Evolutionary conservation across 2,329 filamentous ascomycete species (phyloP).

Genomic region (Fusarium austroafricanum): DNA sequence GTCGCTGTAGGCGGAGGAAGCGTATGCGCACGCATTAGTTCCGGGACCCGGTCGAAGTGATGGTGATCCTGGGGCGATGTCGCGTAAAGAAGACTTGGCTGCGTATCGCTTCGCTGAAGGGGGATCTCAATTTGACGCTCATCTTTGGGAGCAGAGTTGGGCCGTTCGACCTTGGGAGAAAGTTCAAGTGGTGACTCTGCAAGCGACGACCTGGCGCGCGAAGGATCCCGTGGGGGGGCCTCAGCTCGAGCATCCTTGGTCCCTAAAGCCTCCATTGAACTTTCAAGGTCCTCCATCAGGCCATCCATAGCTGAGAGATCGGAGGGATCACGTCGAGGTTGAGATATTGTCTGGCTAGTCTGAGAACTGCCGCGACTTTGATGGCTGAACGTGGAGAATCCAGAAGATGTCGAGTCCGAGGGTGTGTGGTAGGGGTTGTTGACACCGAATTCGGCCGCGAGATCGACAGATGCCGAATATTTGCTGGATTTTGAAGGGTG

Average conservation of each 20-base stretch:
- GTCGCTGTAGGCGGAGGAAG: conserved; percentile 24
- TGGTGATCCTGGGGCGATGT: conserved; percentile 34
- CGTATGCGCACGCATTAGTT: conserved; percentile 14
- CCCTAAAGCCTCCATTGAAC: conserved; percentile 56
- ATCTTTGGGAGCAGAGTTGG: conserved; percentile 41
- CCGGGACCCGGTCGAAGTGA: conserved; percentile 22
- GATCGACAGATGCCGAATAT: conserved; percentile 60
- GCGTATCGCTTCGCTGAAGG: conserved; percentile 24
- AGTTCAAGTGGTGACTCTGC: conserved; percentile 47
- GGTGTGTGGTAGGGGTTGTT: conserved; percentile 74
- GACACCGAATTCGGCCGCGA: conserved; percentile 69
- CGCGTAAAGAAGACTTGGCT: conserved; percentile 31
- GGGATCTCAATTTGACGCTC: conserved; percentile 31
- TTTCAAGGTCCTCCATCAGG: conserved; percentile 67
- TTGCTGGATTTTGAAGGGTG: conserved; percentile 55
- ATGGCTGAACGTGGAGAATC: conserved; percentile 69
- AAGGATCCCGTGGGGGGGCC: conserved; percentile 45
- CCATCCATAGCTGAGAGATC: conserved; percentile 61
- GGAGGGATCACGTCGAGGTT: conserved; percentile 53
- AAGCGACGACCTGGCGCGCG: conserved; percentile 41
- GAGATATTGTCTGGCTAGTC: conserved; percentile 56
- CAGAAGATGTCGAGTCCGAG: conserved; percentile 74
- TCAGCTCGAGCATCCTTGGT: conserved; percentile 51
- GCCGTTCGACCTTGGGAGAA: conserved; percentile 34
- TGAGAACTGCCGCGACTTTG: conserved; percentile 70